Evolutionary conservation across 176 grass and related monocot genomes (phyloP), one percentile per base, ranked within the genome.

Genomic region (Calamus simplicifolius): DNA sequence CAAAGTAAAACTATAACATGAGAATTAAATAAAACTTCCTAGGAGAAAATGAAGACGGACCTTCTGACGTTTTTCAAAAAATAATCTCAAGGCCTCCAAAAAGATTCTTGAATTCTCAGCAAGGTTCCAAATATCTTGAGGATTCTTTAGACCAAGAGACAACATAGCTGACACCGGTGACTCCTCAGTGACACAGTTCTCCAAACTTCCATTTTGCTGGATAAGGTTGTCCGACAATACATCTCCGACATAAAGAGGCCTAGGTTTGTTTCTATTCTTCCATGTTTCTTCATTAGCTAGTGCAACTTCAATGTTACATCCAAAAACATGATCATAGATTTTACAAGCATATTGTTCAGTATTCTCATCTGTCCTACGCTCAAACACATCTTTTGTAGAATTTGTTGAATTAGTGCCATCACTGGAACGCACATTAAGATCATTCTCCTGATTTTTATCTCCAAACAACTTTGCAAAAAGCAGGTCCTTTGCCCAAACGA

Each of bases 401-500:
- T 55, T 61, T 64, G 75, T 82, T 48, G 79, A 85, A 70, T 61
- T 82, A 35, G 29, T 70, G 15, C 67, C 83, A 70, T 96, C 86
- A 59, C 69, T 80, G 15, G 75, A 78, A 49, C 19, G 94, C 49
- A 93, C 85, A 68, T 93, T 85, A 74, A 98, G 82, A 75, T 98
- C 94, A 80, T 98, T 98, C 49, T 84, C 94, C 67, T 93, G 94
- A 49, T 98, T 98, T 67, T 63, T 93, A 57, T 89, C 87, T 48
- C 94, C 88, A 78, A 98, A 98, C 23, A 98, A 30, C 75, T 98
- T 98, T 25, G 94, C 88, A 85, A 98, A 93, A 69, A 98, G 94
- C 59, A 98, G 64, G 17, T 98, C 94, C 74, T 93, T 98, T 61
- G 94, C 88, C 94, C 94, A 98, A 78, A 98, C 94, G 49, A 98